Conservation (phyloP, 768 basidiomycete species). For the Hygrocybe punicea region DNA sequence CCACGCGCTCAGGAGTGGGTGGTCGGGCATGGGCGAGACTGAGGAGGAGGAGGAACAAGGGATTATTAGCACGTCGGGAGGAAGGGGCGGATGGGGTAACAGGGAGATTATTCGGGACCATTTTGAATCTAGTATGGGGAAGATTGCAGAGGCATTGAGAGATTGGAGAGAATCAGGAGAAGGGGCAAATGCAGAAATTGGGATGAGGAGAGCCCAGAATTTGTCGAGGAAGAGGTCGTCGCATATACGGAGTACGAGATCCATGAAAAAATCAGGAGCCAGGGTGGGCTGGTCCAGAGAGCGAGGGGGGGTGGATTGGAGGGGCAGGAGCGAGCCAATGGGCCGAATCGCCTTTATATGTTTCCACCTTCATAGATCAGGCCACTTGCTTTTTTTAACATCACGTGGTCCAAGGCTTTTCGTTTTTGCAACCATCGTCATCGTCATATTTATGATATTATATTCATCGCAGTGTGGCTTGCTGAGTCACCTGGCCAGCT, state of each 20-base stretch:
- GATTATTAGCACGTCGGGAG: slow-evolving; percentile 25
- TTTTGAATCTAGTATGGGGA: slow-evolving; percentile 38
- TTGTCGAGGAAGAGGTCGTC: slow-evolving; percentile 77
- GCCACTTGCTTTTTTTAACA: neutral
- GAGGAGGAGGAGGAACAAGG: slow-evolving; percentile 22
- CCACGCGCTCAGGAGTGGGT: slow-evolving; percentile 55
- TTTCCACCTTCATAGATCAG: neutral
- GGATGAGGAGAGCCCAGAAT: slow-evolving; percentile 73
- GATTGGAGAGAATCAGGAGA: slow-evolving; percentile 29
- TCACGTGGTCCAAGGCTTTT: neutral
- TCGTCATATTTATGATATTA: too few species aligned
- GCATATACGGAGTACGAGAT: slow-evolving; percentile 67
- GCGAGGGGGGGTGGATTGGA: neutral
- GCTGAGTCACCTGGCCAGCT: too few species aligned
- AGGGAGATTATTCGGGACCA: slow-evolving; percentile 54
- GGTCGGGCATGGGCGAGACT: slow-evolving; percentile 23
- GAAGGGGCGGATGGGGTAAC: slow-evolving; percentile 56
- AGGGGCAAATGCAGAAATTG: slow-evolving; percentile 47
- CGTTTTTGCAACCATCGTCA: neutral
- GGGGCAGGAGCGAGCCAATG: neutral
- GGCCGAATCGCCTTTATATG: neutral
- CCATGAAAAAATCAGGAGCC: slow-evolving; percentile 53
- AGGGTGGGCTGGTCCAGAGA: neutral
- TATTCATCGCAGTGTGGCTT: too few species aligned
- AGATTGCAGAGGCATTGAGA: slow-evolving; percentile 40